Percentiles rank a stretch among this genome's conserved stretches.
These are phyloP conservation scores for Mycena galopus DNA, from an alignment of 768 basidiomycete genomes.

Conservation along the genomic window DNA sequence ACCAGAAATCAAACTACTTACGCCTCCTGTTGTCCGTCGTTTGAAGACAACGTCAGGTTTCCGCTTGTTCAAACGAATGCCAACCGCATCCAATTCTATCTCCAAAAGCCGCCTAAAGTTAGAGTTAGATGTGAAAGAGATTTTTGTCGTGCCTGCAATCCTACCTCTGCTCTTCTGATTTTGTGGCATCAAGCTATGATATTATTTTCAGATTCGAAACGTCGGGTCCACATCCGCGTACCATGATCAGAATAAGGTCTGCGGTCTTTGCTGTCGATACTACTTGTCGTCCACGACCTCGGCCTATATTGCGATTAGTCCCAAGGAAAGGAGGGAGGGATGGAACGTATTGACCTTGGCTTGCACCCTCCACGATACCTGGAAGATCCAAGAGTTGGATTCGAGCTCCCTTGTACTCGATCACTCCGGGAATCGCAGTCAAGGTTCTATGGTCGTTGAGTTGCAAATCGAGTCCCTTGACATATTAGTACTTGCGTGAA, in stretches of 20 bases:
- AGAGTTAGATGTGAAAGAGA: no score
- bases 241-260: constrained; percentile 93
- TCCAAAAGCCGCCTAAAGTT: constrained; percentile 75
- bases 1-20: constrained; percentile 58
- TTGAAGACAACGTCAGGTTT: constrained; percentile 97
- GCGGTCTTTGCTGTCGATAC: constrained; percentile 94
- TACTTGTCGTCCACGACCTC: constrained; percentile 95
- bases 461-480: background rate
- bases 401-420: constrained; percentile 92
- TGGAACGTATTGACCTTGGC: constrained; percentile 63
- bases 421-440: constrained; percentile 96
- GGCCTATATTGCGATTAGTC: constrained; percentile 55
- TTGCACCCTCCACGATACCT: constrained; percentile 95
- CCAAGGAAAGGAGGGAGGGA: background rate
- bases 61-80: constrained; percentile 91
- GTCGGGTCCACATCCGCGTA: constrained; percentile 43
- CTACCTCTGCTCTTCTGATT: constrained; percentile 86
- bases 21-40: constrained; percentile 91
- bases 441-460: constrained; percentile 27
- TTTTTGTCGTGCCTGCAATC: background rate
- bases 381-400: constrained; percentile 97
- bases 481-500: constrained; percentile 89
- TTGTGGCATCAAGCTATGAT: constrained; percentile 75
- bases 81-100: constrained; percentile 95
- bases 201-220: background rate